Evolutionary conservation across 768 basidiomycete genomes (phyloP), one percentile per base, ranked within the genome.

Genomic region (Lentinula detonsa): DNA sequence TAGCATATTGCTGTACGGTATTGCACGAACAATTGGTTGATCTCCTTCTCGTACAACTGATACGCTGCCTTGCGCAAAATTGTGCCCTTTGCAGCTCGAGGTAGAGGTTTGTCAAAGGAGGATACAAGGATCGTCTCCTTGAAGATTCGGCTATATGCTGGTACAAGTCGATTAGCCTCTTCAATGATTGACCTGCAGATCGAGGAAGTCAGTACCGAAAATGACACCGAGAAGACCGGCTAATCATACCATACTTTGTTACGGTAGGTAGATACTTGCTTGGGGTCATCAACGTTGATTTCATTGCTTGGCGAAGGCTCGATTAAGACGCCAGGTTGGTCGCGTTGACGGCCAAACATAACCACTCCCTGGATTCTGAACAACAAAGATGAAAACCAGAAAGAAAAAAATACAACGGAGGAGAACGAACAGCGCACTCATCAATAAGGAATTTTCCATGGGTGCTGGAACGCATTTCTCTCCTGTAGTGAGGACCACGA

Each of bases 61-160:
- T 81, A 54, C 0, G 78, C 72, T 5, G 72, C 74, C 58, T 77
- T 78, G 48, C 76, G 74, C 46, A 71, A 70, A 4, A 81, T 73
- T 0, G 81, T 79, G 3, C 79, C 78, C 63, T 84, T 85, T 0
- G 70, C 75, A 1, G 79, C 70, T 18, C 76, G 76, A 23, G 74
- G 68, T 45, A 84, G 69, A 1, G 77, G 80, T 60, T 79, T 79
- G 0, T 68, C 70, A 2, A 65, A 65, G 3, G 71, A 68, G 0
- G 81, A 72, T 16, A 82, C 65, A 31, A 83, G 49, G 42, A 85
- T 78, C 78, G 83, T 80, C 65, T 85, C 78, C 63, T 79, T 79
- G 69, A 77, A 81, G 13, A 81, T 73, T 21, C 76, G 70, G 60
- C 77, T 79, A 49, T 75, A 79, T 0, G 71, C 60, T 0, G 80